phyloP scores from a whole-genome alignment of 768 basidiomycete genomes.

The Termitomyces sp. region DNA sequence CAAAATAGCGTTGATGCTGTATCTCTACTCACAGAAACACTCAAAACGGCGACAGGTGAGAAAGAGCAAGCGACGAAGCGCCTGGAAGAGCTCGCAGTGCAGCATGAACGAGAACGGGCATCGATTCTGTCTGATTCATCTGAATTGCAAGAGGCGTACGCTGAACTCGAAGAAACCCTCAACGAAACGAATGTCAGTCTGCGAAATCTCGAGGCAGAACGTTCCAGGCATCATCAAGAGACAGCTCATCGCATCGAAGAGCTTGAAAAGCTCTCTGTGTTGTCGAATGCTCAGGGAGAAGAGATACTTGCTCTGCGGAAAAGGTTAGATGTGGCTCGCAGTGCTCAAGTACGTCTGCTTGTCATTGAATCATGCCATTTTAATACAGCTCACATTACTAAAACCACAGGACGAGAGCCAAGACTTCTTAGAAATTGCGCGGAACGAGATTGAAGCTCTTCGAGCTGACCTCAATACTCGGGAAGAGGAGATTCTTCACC shows the following conservation, averaged over 20 bases:
- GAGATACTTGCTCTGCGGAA: constrained; percentile 47
- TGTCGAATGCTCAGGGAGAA: constrained; percentile 42
- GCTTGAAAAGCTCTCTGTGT: constrained; percentile 43
- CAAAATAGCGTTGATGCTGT: constrained; percentile 52
- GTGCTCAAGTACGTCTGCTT: constrained; percentile 28
- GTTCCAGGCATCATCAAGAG: constrained; percentile 52
- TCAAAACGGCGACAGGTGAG: constrained; percentile 50
- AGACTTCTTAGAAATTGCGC: constrained; percentile 56
- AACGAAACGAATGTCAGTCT: constrained; percentile 46
- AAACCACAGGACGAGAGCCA: constrained; percentile 50
- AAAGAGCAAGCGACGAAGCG: constrained; percentile 39
- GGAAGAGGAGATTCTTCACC: constrained; percentile 61
- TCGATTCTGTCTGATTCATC: constrained; percentile 42
- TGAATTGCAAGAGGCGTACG: constrained; percentile 59
- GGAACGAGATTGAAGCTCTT: constrained; percentile 67
- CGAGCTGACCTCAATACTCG: constrained; percentile 54
- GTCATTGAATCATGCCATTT: neutral
- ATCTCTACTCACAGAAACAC: constrained; percentile 51
- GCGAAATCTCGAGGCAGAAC: constrained; percentile 59
- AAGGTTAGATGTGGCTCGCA: constrained; percentile 42
- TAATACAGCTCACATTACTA: neutral
- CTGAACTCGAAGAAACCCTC: constrained; percentile 57
- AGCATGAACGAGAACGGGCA: constrained; percentile 48
- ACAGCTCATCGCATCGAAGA: constrained; percentile 50
- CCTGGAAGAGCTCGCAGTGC: constrained; percentile 36